Evolutionary conservation across 2,329 filamentous ascomycete genomes (phyloP).

Genomic region (Allantophomopsis lycopodina): DNA sequence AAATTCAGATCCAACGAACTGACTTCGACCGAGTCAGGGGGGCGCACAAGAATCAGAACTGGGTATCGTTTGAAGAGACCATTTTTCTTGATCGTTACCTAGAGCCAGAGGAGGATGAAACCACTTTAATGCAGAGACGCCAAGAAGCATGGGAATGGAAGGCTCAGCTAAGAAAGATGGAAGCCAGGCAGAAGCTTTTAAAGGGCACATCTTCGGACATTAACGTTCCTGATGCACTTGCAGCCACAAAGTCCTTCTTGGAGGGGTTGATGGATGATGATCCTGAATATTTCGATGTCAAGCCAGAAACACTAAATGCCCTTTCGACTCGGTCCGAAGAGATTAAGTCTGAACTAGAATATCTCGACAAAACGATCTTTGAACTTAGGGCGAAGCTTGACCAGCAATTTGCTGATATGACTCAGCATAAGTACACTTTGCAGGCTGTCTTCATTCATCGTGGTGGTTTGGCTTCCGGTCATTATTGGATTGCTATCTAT

Average conservation of each 20-base stretch:
- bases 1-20: slow-evolving; percentile 78
- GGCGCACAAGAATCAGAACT: slow-evolving; percentile 60
- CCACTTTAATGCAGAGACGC: slow-evolving; percentile 45
- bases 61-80: slow-evolving; percentile 65
- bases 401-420: slow-evolving; percentile 47
- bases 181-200: slow-evolving; percentile 20
- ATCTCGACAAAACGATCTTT: slow-evolving; percentile 31
- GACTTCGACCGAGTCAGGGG: slow-evolving; percentile 50
- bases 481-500: slow-evolving; percentile 91
- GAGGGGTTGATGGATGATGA: slow-evolving; percentile 26
- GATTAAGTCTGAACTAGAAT: slow-evolving; percentile 29
- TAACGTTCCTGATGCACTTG: slow-evolving; percentile 14
- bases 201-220: slow-evolving; percentile 9
- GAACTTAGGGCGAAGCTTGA: slow-evolving; percentile 22
- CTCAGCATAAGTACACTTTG: slow-evolving; percentile 61
- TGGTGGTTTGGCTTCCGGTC: slow-evolving; percentile 57
- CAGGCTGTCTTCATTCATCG: slow-evolving; percentile 91
- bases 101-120: slow-evolving; percentile 42
- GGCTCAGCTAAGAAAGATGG: slow-evolving; percentile 41
- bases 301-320: slow-evolving; percentile 22
- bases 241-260: slow-evolving; percentile 24
- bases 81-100: slow-evolving; percentile 85
- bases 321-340: slow-evolving; percentile 29
- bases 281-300: slow-evolving; percentile 25
- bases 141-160: slow-evolving; percentile 65